Base-by-base conservation (phyloP, 139 green algal species). In the Volvox africanus region DNA sequence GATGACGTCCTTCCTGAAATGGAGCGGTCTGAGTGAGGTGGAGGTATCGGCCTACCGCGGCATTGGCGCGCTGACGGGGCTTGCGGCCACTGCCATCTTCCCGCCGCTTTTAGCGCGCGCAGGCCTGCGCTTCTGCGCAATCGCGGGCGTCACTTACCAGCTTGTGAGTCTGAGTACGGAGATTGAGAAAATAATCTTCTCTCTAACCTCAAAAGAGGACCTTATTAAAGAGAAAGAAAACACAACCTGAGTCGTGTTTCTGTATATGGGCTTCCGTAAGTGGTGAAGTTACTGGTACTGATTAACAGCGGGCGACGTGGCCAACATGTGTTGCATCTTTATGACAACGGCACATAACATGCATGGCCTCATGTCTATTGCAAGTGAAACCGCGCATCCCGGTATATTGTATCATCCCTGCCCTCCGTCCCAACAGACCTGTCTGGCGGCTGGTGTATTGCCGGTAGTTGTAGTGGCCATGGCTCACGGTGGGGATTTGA, bases 1-100 rank as follows among this genome's bases (percentile, higher is more conserved):
- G 30, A 96, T 97, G 94, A 96, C 94, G 0, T 92, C 94, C n/a
- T 98, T 96, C 84, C 92, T 99, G 44, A 83, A 90, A 55, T 89
- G 73, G 91, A 90, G 77, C 61, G 96, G 96, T 36, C 83, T 99
- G 82, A 92, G 84, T 0, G 94, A 97, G 69, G 73, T 75, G 36
- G 73, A 84, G 71, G 86, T 90, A 69, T 83, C 86, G 1, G 32
- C 95, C 30, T 96, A 91, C 22, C 92, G 96, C 0, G 96, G 95
- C 44, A 61, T 95, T 2, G 97, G 96, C 0, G 97, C 97, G 0
- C 33, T 97, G 1, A 93, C 91, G 21, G 97, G 97, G 21, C 90
- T 99, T 0, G 68, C 85, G 0, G 94, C 96, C 11, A 99, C 97
- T 1, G n/a, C 95, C 20, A 55, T 94, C 9, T 98, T 96, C 79